These are phyloP conservation scores for Zasmidium citrigriseum DNA, from an alignment of 2,329 filamentous ascomycete genomes.

Conservation along the genomic window DNA sequence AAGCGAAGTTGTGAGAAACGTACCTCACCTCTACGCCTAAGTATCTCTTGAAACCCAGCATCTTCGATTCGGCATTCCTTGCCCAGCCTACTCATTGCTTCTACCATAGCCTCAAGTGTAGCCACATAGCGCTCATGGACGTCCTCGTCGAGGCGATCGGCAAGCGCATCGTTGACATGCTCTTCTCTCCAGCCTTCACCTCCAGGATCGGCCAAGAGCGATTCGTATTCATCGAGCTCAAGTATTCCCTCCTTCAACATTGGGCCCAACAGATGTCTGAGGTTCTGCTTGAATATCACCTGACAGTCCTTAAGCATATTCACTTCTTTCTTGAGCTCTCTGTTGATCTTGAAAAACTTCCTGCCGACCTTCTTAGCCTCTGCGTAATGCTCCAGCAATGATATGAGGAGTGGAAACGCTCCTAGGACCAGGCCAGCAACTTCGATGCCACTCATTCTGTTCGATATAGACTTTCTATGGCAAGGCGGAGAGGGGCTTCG, in stretches of 20 bases:
- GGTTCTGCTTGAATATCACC: slow-evolving; percentile 25
- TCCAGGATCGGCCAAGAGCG: slow-evolving; percentile 27
- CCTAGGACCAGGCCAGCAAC: slow-evolving; percentile 34
- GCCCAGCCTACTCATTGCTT: slow-evolving; percentile 24
- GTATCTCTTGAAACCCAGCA: slow-evolving; percentile 15
- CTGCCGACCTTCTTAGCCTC: slow-evolving; percentile 17
- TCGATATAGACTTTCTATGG: neutral
- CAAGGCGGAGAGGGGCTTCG: no score
- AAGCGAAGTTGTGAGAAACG: no score
- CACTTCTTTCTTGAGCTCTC: slow-evolving; percentile 29
- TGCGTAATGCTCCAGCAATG: slow-evolving; percentile 31
- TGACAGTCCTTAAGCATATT: slow-evolving; percentile 28
- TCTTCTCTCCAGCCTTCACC: slow-evolving; percentile 26
- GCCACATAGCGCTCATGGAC: slow-evolving; percentile 28
- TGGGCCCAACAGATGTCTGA: slow-evolving; percentile 32
- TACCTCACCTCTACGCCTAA: slow-evolving; percentile 8
- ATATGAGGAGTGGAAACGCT: slow-evolving; percentile 33
- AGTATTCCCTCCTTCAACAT: slow-evolving; percentile 28
- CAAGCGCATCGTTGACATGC: slow-evolving; percentile 24
- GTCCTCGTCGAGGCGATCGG: slow-evolving; percentile 25
- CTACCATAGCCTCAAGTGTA: slow-evolving; percentile 27
- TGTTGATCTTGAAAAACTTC: slow-evolving; percentile 31
- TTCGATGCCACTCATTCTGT: slow-evolving; percentile 25
- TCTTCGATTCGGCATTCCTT: slow-evolving; percentile 24
- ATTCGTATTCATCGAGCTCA: slow-evolving; percentile 14